A percentile compares a stretch with the other conserved stretches of the same genome.
These are phyloP conservation scores for Citrus reticulata DNA, from an alignment of 345 rosid species.

Conservation along the genomic window DNA sequence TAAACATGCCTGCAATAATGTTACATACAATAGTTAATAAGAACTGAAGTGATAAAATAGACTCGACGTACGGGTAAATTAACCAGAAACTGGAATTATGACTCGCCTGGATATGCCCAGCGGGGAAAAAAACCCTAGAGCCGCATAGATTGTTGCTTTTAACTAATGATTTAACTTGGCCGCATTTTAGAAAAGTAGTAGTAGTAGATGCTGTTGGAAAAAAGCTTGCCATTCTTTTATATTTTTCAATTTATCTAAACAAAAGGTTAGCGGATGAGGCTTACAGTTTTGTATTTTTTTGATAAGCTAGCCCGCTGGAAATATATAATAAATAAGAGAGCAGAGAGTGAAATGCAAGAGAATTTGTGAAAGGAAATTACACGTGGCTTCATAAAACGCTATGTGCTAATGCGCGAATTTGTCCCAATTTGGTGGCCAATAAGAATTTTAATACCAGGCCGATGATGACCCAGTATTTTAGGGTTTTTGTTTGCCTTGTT, in stretches of 20 bases:
- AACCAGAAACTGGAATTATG: neutral
- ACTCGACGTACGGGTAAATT: neutral
- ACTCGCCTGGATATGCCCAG: slow-evolving; percentile 23
- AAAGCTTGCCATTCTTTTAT: slow-evolving; percentile 16
- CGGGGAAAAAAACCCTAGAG: slow-evolving; percentile 18
- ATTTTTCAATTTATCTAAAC: neutral
- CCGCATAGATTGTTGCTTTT: slow-evolving; percentile 13
- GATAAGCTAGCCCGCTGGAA: neutral
- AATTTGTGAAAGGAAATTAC: neutral
- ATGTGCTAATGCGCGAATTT: neutral
- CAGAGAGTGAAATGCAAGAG: neutral
- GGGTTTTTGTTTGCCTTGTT: neutral
- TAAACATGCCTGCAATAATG: slow-evolving; percentile 3
- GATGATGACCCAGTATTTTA: slow-evolving; percentile 6
- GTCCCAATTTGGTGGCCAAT: neutral
- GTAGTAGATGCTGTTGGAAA: neutral
- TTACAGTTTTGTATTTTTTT: neutral
- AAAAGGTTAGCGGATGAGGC: neutral
- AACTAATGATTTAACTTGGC: neutral
- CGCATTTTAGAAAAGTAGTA: neutral
- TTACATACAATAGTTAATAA: neutral
- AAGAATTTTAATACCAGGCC: neutral
- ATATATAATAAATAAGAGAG: neutral
- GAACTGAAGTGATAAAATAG: neutral
- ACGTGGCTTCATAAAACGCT: neutral